Conservation (phyloP, 164 flowering plant genomes). For the Vitis rotundifolia region DNA sequence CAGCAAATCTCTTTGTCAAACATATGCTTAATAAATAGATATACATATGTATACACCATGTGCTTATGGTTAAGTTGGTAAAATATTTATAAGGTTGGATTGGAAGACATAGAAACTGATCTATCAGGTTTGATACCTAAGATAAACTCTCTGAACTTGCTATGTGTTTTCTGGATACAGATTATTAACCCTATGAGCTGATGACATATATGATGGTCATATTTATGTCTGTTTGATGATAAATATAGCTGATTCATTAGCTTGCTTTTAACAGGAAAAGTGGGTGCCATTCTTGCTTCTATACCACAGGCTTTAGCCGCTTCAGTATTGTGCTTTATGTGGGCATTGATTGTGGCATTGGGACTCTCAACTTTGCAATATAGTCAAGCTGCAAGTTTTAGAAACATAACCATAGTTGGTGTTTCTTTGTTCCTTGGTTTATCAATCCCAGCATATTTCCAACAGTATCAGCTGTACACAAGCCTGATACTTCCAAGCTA, state of each 20-base stretch:
- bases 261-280: slow-evolving; percentile 59
- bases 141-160: background rate
- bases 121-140: background rate
- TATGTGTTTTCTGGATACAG: too few relatives aligned
- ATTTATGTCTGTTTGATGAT: background rate
- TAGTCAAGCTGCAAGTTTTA: slow-evolving; percentile 59
- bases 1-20: background rate
- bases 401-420: slow-evolving; percentile 82
- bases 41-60: background rate
- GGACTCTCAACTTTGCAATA: slow-evolving; percentile 83
- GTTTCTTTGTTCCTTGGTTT: slow-evolving; percentile 86
- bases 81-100: background rate
- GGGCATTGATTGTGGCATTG: slow-evolving; percentile 77
- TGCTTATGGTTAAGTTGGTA: too few relatives aligned
- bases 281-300: slow-evolving; percentile 93
- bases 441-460: slow-evolving; percentile 86
- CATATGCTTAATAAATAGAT: background rate
- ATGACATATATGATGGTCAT: background rate
- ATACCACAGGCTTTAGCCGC: slow-evolving; percentile 92
- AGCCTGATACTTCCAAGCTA: slow-evolving; percentile 77
- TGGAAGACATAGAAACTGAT: background rate
- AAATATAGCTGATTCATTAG: background rate
- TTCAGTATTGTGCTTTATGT: slow-evolving; percentile 75
- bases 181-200: too few relatives aligned
- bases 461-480: slow-evolving; percentile 67